Evolutionary conservation across 345 rosid genomes (phyloP).

Genomic region (Aquilaria malaccensis): DNA sequence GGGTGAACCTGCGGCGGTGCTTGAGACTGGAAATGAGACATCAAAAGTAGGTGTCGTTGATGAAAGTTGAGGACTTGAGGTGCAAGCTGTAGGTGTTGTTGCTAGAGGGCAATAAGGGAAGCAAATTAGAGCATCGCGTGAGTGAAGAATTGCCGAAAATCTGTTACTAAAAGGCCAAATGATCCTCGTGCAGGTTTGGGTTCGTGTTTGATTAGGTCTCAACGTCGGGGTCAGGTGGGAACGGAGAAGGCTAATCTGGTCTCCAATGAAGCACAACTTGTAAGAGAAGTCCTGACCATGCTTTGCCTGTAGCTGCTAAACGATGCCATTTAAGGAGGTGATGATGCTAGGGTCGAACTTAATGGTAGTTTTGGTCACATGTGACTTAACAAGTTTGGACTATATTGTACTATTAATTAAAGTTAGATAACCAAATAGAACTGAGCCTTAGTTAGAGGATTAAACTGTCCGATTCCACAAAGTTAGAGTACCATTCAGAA

Average conservation of each 20-base stretch:
- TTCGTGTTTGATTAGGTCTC: neutral
- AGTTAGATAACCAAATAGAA: no score
- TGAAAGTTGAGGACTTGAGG: conserved; percentile 72
- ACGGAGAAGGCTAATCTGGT: conserved; percentile 77
- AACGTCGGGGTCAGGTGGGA: conserved; percentile 24
- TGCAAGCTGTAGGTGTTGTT: conserved; percentile 24
- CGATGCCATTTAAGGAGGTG: conserved; percentile 66
- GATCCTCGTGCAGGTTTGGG: conserved; percentile 27
- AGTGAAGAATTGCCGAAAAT: conserved; percentile 26
- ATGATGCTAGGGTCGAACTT: conserved; percentile 51
- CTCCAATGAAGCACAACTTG: conserved; percentile 70
- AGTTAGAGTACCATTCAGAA: no score
- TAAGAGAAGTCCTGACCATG: conserved; percentile 76
- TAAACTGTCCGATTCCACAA: no score
- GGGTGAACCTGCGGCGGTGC: conserved; percentile 20
- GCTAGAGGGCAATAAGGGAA: conserved; percentile 44
- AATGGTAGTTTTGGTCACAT: no score
- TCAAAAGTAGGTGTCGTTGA: conserved; percentile 31
- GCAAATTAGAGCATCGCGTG: conserved; percentile 38
- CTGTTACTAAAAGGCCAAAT: conserved; percentile 51
- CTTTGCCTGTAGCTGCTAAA: conserved; percentile 74
- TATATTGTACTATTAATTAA: no score
- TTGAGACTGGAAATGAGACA: conserved; percentile 20
- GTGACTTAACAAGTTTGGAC: no score
- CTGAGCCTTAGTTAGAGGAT: no score